Conservation (phyloP, 148 eudicot genomes). For the Simmondsia chinensis region DNA sequence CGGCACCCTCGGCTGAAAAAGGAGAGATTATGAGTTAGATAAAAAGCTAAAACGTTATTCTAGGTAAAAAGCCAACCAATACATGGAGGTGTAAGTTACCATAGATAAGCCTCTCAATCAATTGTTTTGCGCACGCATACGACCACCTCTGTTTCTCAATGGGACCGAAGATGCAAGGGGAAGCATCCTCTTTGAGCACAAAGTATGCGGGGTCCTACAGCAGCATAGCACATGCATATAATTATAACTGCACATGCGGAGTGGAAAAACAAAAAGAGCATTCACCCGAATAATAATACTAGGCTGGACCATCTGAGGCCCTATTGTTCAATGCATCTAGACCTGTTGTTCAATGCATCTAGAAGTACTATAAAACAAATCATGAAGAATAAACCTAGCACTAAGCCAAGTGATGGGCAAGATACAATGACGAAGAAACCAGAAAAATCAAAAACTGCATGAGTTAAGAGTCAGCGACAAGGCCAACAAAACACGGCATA, state of each 20-base stretch:
- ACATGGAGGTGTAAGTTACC: slow-evolving; percentile 24
- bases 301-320: too few relatives aligned
- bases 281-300: too few relatives aligned
- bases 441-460: too few relatives aligned
- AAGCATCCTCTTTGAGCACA: slow-evolving; percentile 73
- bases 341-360: too few relatives aligned
- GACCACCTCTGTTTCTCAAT: slow-evolving; percentile 99
- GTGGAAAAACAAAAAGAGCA: not conserved
- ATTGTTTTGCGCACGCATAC: slow-evolving; percentile 95
- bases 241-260: not conserved
- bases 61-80: too few relatives aligned
- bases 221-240: slow-evolving; percentile 3
- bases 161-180: slow-evolving; percentile 96
- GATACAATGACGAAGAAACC: too few relatives aligned
- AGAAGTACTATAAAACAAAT: too few relatives aligned
- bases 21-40: not conserved
- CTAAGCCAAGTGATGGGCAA: too few relatives aligned
- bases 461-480: too few relatives aligned
- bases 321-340: too few relatives aligned
- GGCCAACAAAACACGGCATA: too few relatives aligned
- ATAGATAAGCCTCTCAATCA: slow-evolving; percentile 93
- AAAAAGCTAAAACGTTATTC: not conserved
- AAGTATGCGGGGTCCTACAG: slow-evolving; percentile 79
- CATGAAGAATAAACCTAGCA: too few relatives aligned
- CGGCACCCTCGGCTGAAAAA: slow-evolving; percentile 92